Percentiles rank a stretch among this genome's conserved stretches.
Evolutionary conservation across 2,329 filamentous ascomycete genomes (phyloP).

Genomic region (Aplosporella prunicola): DNA sequence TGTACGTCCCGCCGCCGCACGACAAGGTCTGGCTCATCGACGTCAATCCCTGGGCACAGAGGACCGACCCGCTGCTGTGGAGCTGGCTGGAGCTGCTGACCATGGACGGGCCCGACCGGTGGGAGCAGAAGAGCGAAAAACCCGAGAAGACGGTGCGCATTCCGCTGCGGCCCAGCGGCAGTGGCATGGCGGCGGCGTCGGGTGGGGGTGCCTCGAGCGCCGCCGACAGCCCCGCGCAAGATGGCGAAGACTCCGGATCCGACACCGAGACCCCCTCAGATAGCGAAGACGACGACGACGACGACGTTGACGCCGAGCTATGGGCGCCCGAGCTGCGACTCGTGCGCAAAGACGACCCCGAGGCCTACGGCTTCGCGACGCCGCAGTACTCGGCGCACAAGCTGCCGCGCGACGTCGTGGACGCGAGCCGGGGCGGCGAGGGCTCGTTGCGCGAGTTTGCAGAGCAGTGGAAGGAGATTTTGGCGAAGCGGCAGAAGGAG

Average conservation of each 20-base stretch:
- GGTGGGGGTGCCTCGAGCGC: too few relatives aligned
- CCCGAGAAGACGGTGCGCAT: conserved; percentile 25
- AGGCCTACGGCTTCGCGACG: conserved; percentile 76
- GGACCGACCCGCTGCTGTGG: conserved; percentile 84
- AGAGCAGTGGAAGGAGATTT: conserved; percentile 38
- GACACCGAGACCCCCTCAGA: background rate
- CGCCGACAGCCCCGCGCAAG: background rate
- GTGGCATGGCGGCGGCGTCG: conserved; percentile 10
- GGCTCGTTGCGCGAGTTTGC: conserved; percentile 65
- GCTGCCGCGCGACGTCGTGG: conserved; percentile 83
- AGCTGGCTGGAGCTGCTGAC: conserved; percentile 80
- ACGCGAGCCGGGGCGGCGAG: conserved; percentile 49
- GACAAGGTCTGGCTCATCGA: conserved; percentile 79
- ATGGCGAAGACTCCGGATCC: background rate
- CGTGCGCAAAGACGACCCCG: conserved; percentile 74
- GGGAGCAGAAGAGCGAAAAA: conserved; percentile 17
- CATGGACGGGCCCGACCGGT: conserved; percentile 51
- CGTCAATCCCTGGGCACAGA: conserved; percentile 86
- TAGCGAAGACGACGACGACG: conserved; percentile 28
- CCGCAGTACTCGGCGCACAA: conserved; percentile 93
- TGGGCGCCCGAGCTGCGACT: conserved; percentile 71
- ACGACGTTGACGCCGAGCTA: conserved; percentile 46
- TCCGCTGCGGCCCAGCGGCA: too few relatives aligned
- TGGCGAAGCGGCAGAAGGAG: conserved; percentile 32
- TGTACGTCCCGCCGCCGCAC: conserved; percentile 73